These are phyloP conservation scores for Suhomyces anneliseae DNA, from an alignment of 1,139 yeast genomes.

Conservation along the genomic window DNA sequence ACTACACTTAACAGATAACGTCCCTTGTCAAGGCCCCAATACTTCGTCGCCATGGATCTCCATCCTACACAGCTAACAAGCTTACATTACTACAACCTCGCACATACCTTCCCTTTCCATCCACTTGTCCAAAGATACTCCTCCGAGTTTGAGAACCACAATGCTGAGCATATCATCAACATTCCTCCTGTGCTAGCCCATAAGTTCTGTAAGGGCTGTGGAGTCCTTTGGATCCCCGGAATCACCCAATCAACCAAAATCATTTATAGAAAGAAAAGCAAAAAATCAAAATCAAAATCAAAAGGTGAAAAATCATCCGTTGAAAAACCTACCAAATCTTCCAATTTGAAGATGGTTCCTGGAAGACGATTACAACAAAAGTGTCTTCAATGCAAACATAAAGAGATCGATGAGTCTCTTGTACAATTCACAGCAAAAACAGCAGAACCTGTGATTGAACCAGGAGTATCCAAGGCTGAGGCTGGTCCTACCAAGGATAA, in stretches of 20 bases:
- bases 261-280: conserved; percentile 15
- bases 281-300: conserved; percentile 10
- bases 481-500: conserved; percentile 1
- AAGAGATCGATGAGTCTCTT: conserved; percentile 11
- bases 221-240: conserved; percentile 47
- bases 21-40: too few species aligned
- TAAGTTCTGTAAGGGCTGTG: conserved; percentile 50
- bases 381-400: conserved; percentile 32
- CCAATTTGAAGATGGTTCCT: background rate
- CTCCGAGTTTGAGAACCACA: conserved; percentile 22
- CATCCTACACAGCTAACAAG: conserved; percentile 12
- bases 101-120: conserved; percentile 27
- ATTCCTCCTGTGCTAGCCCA: conserved; percentile 26
- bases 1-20: too few species aligned
- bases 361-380: conserved; percentile 23
- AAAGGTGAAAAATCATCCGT: background rate
- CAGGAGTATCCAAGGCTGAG: background rate
- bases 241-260: conserved; percentile 35
- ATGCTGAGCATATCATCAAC: conserved; percentile 25
- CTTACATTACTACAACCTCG: conserved; percentile 31
- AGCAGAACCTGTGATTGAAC: background rate
- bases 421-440: conserved; percentile 8
- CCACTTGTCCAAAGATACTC: conserved; percentile 31
- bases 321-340: background rate
- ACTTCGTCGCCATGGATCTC: conserved; percentile 2